Evolutionary conservation across 176 grass and related monocot species (phyloP).

Genomic region (Oryza glumipatula): DNA sequence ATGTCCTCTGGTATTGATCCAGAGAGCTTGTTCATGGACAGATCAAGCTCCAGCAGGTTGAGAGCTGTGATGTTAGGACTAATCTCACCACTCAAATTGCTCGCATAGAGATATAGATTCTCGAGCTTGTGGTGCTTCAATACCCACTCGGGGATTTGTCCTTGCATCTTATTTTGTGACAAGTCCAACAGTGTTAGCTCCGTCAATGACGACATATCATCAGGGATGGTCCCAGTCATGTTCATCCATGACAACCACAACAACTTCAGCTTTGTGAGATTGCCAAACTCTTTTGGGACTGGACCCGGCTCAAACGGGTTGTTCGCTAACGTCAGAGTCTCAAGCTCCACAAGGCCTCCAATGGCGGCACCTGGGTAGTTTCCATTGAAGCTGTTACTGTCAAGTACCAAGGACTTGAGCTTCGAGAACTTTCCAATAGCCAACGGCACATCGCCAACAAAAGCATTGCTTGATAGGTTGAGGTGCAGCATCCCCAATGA

Average conservation of each 20-base stretch:
- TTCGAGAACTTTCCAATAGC: constrained; percentile 12
- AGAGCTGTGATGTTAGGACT: not conserved
- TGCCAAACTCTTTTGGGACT: constrained; percentile 40
- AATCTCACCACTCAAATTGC: constrained; percentile 41
- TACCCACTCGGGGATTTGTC: constrained; percentile 44
- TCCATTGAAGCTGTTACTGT: constrained; percentile 40
- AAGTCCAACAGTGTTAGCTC: constrained; percentile 42
- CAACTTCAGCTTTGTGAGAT: constrained; percentile 1
- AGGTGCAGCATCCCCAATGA: constrained; percentile 48
- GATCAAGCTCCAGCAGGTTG: constrained; percentile 36
- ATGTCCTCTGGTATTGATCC: constrained; percentile 47
- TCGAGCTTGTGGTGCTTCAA: constrained; percentile 51
- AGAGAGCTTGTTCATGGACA: constrained; percentile 45
- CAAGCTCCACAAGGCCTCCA: constrained; percentile 22
- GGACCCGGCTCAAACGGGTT: constrained; percentile 36
- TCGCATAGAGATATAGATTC: constrained; percentile 1
- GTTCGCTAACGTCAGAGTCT: constrained; percentile 36
- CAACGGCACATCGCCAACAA: constrained; percentile 47
- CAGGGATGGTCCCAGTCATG: constrained; percentile 41
- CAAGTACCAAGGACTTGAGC: constrained; percentile 34
- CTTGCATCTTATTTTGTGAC: constrained; percentile 33
- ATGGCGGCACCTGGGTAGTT: constrained; percentile 45
- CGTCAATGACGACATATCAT: not conserved
- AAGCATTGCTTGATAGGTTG: constrained; percentile 44
- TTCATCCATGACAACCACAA: constrained; percentile 35